Conservation (phyloP, 306 rosid genomes). For the Trifolium dubium region DNA sequence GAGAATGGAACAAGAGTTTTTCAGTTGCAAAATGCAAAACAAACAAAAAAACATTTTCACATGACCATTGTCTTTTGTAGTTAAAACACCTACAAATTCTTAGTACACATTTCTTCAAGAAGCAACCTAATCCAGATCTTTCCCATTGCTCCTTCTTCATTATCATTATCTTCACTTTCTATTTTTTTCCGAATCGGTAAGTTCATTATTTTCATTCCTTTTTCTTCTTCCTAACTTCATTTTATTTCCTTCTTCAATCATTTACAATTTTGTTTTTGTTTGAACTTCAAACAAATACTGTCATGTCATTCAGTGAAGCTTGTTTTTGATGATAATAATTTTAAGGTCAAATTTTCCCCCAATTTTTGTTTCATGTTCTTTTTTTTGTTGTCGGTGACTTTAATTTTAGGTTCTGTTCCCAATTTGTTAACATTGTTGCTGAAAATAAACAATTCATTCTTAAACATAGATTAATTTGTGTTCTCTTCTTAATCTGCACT, state of each 20-base stretch:
- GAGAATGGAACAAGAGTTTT: background rate
- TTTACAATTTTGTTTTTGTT: too few relatives aligned
- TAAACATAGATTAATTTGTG: background rate
- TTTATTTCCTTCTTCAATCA: too few relatives aligned
- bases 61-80: background rate
- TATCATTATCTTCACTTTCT: constrained; percentile 39
- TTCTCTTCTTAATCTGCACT: constrained; percentile 4
- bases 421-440: background rate
- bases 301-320: too few relatives aligned
- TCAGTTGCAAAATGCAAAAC: background rate
- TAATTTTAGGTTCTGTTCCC: constrained; percentile 36
- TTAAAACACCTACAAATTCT: background rate
- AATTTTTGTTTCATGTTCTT: constrained; percentile 4
- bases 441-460: constrained; percentile 7
- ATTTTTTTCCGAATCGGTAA: constrained; percentile 47
- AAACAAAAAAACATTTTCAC: background rate
- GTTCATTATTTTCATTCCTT: constrained; percentile 37
- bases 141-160: background rate
- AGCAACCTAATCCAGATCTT: constrained; percentile 41
- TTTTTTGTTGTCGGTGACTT: constrained; percentile 55
- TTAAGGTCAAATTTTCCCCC: background rate
- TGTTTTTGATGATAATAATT: too few relatives aligned
- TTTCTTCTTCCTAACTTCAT: too few relatives aligned
- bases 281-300: too few relatives aligned
- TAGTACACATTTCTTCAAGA: background rate